Percentiles rank a stretch among this genome's conserved stretches.
These are phyloP conservation scores for Lycium barbarum DNA, from an alignment of 257 asterid genomes.

Conservation along the genomic window DNA sequence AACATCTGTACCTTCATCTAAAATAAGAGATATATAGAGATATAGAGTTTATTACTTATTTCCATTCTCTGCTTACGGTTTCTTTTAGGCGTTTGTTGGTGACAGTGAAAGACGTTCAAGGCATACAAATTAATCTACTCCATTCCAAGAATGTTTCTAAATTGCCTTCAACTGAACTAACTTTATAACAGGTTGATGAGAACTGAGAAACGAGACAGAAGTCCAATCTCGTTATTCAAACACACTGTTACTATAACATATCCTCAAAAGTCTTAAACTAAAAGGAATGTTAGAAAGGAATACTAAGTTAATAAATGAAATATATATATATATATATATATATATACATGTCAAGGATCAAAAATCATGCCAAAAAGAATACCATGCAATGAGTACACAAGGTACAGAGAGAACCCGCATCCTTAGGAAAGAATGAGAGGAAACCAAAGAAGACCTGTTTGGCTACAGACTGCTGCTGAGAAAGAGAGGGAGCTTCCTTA, in stretches of 20 bases:
- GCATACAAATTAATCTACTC: neutral
- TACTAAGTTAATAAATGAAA: no score
- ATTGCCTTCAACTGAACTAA: neutral
- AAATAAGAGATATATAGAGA: neutral
- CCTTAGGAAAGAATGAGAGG: neutral
- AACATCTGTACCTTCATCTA: neutral
- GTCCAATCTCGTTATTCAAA: neutral
- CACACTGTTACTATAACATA: neutral
- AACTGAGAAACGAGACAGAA: neutral
- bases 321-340: no score
- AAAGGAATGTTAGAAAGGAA: constrained; percentile 16
- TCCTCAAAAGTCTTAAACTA: constrained; percentile 9
- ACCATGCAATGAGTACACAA: constrained; percentile 20
- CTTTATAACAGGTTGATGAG: neutral
- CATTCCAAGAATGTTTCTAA: neutral
- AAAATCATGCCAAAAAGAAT: constrained; percentile 5
- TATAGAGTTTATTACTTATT: neutral
- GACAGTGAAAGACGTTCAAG: neutral
- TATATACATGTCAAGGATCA: neutral
- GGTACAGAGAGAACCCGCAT: constrained; percentile 29
- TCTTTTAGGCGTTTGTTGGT: no score
- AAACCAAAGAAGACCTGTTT: constrained; percentile 53
- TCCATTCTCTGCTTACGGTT: no score
- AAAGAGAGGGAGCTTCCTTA: constrained; percentile 45
- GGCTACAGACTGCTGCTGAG: no score